phyloP scores from a whole-genome alignment of 2,329 filamentous ascomycete genomes.

The Nemania sp. region DNA sequence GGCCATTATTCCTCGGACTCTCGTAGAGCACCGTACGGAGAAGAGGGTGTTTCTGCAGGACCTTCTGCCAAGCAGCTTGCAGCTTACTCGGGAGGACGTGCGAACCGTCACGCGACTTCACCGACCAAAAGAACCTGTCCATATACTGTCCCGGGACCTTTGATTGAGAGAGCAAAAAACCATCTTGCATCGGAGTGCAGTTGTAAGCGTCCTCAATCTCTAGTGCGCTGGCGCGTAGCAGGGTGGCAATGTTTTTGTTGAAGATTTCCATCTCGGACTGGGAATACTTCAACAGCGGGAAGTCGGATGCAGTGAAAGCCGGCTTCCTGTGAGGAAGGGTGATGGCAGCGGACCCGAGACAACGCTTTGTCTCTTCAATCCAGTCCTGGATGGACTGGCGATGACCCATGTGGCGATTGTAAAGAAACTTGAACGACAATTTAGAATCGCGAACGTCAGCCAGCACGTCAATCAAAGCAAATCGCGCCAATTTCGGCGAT shows the following conservation, averaged over 20 bases:
- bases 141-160: conserved; percentile 12
- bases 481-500: background rate
- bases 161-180: conserved; percentile 7
- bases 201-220: conserved; percentile 18
- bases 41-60: conserved; percentile 17
- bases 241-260: background rate
- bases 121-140: conserved; percentile 7
- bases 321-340: background rate
- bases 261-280: conserved; percentile 2
- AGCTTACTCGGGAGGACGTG: background rate
- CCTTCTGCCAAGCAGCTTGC: conserved; percentile 7
- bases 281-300: conserved; percentile 11
- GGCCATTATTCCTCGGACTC: conserved; percentile 3
- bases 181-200: conserved; percentile 15
- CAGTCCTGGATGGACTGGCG: conserved; percentile 8
- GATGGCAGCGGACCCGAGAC: background rate
- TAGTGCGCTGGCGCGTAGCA: background rate
- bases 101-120: background rate
- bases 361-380: conserved; percentile 9
- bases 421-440: conserved; percentile 5
- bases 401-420: conserved; percentile 16
- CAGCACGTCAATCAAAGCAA: conserved; percentile 17
- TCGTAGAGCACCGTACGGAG: conserved; percentile 13
- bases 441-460: conserved; percentile 8
- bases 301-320: conserved; percentile 9